Evolutionary conservation across 805 yeast genomes (phyloP), one percentile per base, ranked within the genome.

Genomic region (Kuraishia piskuri): DNA sequence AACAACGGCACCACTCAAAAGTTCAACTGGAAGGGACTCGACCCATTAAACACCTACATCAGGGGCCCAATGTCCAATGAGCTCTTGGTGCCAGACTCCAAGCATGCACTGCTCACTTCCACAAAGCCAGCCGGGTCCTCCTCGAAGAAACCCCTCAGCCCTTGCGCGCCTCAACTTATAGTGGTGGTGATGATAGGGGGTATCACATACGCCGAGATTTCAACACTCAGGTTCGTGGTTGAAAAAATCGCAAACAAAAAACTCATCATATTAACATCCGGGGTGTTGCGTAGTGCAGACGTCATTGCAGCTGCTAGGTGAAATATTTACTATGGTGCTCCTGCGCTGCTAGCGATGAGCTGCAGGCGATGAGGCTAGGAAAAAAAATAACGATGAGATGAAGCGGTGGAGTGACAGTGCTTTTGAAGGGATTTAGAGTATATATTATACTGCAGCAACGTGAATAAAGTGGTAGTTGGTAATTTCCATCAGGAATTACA

Each of bases 181-280:
- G 61, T 89, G 56, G 59, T 88, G 51, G 79, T 83, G 7, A 68
- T 86, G 56, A 62, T 91, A 46, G 98, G 98, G 14, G 98, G 99
- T 0, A 71, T 91, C 7, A 89, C 97, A 0, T 76, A 88, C 63
- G 82, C 94, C 8, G 99, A 92, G 66, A 72, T 91, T 19, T 80
- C 92, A 2, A 83, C 90, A 2, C 68, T 92, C 49, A 73, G 84
- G 60, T 77, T 74, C 52, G 72, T 88, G n/a, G 81, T 87, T 54
- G 68, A 71, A 49, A 72, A 72, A 54, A 61, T 75, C 31, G 56
- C 60, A 47, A 58, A 60, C 25, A 73, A 73, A 58, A 69, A 69
- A 57, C 54, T 79, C 26, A 51, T 75, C 14, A 67, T 80, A 3
- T 58, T 79, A 37, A 73, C 77, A 17, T 72, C 75, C 21, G 79